Conservation (phyloP, 257 asterid species). For the Petrea volubilis region DNA sequence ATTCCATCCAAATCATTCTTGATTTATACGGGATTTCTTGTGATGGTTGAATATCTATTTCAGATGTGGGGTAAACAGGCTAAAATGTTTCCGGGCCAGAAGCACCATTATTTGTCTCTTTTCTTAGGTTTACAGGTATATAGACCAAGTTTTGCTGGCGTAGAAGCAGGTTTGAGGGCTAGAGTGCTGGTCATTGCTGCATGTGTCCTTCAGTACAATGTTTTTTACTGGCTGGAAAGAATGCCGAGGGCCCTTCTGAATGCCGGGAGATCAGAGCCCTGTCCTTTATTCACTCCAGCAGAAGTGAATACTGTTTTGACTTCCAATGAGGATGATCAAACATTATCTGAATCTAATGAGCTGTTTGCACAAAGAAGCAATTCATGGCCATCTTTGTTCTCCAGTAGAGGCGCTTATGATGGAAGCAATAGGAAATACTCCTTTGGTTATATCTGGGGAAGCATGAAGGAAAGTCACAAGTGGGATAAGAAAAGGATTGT, state of each 20-base stretch:
- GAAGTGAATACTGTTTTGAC: constrained; percentile 49
- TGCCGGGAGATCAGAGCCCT: constrained; percentile 69
- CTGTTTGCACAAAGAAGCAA: constrained; percentile 46
- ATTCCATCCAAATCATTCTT: constrained; percentile 85
- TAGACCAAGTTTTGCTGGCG: constrained; percentile 66
- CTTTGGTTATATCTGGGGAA: constrained; percentile 82
- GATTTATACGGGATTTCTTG: constrained; percentile 78
- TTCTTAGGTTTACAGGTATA: constrained; percentile 85
- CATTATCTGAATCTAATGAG: constrained; percentile 45
- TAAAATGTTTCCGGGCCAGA: constrained; percentile 93
- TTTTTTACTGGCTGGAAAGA: constrained; percentile 81
- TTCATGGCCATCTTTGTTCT: constrained; percentile 58
- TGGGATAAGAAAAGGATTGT: constrained; percentile 77
- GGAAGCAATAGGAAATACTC: constrained; percentile 47
- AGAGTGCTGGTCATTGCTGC: constrained; percentile 91
- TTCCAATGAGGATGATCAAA: constrained; percentile 47
- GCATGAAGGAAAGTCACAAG: constrained; percentile 78
- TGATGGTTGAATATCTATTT: constrained; percentile 77
- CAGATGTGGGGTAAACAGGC: constrained; percentile 95
- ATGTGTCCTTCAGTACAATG: constrained; percentile 91
- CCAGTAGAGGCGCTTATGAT: constrained; percentile 34
- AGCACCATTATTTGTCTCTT: constrained; percentile 61
- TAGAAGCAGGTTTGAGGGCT: constrained; percentile 88
- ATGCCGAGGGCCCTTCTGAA: constrained; percentile 58
- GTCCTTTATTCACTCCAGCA: constrained; percentile 78